phyloP scores from a whole-genome alignment of 208 protist species.

The Acanthamoeba lenticulata region DNA sequence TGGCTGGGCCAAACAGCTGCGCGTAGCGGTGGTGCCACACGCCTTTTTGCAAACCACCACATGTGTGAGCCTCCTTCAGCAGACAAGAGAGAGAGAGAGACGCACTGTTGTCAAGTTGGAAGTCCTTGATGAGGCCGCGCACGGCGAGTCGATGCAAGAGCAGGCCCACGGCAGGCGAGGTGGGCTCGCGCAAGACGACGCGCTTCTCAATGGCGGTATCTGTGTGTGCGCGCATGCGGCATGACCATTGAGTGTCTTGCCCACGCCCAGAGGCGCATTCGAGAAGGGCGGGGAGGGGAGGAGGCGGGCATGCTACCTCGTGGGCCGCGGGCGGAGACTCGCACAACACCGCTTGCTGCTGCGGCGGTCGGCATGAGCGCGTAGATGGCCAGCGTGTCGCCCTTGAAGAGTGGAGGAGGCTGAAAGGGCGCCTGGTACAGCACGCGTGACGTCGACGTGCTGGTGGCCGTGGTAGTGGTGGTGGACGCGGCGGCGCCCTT shows the following conservation, averaged over 20 bases:
- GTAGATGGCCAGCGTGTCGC: background rate
- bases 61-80: no score
- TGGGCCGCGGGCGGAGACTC: background rate
- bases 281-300: no score
- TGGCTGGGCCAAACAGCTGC: background rate
- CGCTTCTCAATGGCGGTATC: background rate
- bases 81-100: no score
- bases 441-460: background rate
- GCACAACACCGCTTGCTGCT: background rate
- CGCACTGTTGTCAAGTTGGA: background rate
- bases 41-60: no score
- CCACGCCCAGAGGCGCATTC: no score
- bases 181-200: background rate
- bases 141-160: background rate
- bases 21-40: slow-evolving; percentile 12
- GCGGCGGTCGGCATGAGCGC: background rate
- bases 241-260: no score
- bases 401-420: background rate
- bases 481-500: background rate
- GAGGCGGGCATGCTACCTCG: no score
- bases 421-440: slow-evolving; percentile 4
- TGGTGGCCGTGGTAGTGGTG: background rate
- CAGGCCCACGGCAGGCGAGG: background rate
- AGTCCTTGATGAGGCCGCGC: background rate
- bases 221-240: no score